phyloP scores from a whole-genome alignment of 106 monocot species.

The Dendrobium officinale region DNA sequence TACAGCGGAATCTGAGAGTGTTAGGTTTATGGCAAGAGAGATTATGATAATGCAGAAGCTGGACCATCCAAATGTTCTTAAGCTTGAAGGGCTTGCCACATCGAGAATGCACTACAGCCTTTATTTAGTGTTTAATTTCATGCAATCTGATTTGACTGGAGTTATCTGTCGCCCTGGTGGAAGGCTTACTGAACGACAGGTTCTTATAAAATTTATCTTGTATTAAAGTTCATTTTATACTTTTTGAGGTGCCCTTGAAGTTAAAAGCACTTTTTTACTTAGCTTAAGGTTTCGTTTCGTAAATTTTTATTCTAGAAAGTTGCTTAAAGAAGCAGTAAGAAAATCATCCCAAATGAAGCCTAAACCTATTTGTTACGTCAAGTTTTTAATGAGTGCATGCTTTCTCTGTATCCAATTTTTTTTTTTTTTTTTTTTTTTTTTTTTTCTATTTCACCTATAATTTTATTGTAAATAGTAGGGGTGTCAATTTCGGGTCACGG shows the following conservation, averaged over 20 bases:
- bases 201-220: neutral
- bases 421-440: neutral
- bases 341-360: no score
- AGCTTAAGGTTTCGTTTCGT: neutral
- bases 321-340: no score
- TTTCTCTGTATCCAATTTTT: neutral
- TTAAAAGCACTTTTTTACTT: neutral
- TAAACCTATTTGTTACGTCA: neutral
- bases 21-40: conserved; percentile 46
- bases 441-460: neutral
- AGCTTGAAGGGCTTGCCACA: conserved; percentile 46
- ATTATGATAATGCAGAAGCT: conserved; percentile 32
- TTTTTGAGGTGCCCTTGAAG: neutral
- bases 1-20: conserved; percentile 41
- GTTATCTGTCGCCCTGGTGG: conserved; percentile 19
- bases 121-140: conserved; percentile 40
- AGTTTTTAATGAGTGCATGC: neutral
- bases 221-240: neutral
- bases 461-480: neutral
- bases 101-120: conserved; percentile 40
- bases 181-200: conserved; percentile 31
- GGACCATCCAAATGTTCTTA: conserved; percentile 36
- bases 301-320: no score
- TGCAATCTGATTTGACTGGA: conserved; percentile 35
- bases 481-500: no score